Percentiles rank a stretch among this genome's conserved stretches.
Evolutionary conservation across 1,284 basidiomycete species (phyloP).

Genomic region (Fomitopsis betulina): DNA sequence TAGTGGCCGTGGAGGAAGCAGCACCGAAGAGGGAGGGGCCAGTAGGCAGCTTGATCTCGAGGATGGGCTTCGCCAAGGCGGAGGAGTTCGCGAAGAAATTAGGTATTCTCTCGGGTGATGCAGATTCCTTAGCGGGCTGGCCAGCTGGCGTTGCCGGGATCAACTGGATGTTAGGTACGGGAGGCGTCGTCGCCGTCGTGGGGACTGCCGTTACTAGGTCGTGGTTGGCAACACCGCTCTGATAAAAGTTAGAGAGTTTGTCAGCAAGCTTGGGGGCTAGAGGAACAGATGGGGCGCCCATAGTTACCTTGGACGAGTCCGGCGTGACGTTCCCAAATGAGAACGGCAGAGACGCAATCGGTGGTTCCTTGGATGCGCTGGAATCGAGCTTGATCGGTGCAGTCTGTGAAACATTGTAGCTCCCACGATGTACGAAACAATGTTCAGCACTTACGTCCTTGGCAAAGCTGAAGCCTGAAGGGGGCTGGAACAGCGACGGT

Average conservation of each 20-base stretch:
- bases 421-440: background rate
- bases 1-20: conserved; percentile 5
- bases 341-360: conserved; percentile 60
- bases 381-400: conserved; percentile 24
- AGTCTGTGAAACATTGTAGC: conserved; percentile 14
- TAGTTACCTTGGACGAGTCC: background rate
- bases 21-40: background rate
- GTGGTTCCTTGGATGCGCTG: conserved; percentile 54
- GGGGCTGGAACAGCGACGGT: conserved; percentile 52
- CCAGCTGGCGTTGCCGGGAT: conserved; percentile 17
- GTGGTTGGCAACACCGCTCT: background rate
- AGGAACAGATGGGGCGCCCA: background rate
- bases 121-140: background rate
- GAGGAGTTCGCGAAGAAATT: conserved; percentile 47
- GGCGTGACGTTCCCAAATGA: conserved; percentile 42
- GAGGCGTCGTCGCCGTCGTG: conserved; percentile 4
- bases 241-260: background rate
- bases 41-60: conserved; percentile 15
- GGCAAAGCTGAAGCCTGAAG: conserved; percentile 64
- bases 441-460: conserved; percentile 44
- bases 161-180: conserved; percentile 22
- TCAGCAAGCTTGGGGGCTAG: background rate
- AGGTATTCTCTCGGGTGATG: conserved; percentile 30
- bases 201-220: conserved; percentile 4
- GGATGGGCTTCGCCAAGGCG: conserved; percentile 26